Conservation (phyloP, 2,329 filamentous ascomycete genomes). For the Stagonosporopsis chrysanthemi region DNA sequence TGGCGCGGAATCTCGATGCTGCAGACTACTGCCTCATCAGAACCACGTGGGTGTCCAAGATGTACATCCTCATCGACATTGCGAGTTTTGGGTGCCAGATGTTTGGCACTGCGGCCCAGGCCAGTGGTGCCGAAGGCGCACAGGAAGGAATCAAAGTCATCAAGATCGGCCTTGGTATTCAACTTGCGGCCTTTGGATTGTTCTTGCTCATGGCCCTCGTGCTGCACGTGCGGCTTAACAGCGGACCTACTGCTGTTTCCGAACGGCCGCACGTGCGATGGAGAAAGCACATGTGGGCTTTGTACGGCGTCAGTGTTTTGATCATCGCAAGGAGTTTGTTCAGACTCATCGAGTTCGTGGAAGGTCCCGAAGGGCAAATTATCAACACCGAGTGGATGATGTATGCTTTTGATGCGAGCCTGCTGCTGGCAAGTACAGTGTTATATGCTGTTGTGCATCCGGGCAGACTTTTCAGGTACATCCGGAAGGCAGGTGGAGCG, state of each 20-base stretch:
- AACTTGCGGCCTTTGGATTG: conserved; percentile 22
- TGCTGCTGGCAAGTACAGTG: conserved; percentile 23
- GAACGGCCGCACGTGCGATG: conserved; percentile 15
- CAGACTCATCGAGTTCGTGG: conserved; percentile 25
- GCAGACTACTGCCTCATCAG: conserved; percentile 50
- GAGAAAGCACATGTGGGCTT: conserved; percentile 20
- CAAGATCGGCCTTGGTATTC: conserved; percentile 22
- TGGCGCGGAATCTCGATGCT: conserved; percentile 51
- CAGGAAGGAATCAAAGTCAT: conserved; percentile 19
- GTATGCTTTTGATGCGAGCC: conserved; percentile 28
- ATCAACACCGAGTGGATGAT: conserved; percentile 24
- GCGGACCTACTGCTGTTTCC: conserved; percentile 15
- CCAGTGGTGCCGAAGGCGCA: conserved; percentile 17
- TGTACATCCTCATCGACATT: conserved; percentile 32
- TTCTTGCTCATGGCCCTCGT: conserved; percentile 23
- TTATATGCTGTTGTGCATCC: conserved; percentile 23
- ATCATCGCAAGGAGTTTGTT: conserved; percentile 26
- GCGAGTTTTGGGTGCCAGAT: conserved; percentile 29
- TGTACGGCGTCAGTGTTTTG: conserved; percentile 26
- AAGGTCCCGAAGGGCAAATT: conserved; percentile 15
- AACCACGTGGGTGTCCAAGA: conserved; percentile 38
- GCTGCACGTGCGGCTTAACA: conserved; percentile 21
- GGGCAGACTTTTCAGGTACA: neutral
- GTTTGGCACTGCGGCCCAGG: conserved; percentile 27
- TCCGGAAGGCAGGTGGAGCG: too few relatives aligned